Percentiles rank a stretch among this genome's conserved stretches.
These are phyloP conservation scores for Picochlorum sp. DNA, from an alignment of 139 green algal species.

Conservation along the genomic window DNA sequence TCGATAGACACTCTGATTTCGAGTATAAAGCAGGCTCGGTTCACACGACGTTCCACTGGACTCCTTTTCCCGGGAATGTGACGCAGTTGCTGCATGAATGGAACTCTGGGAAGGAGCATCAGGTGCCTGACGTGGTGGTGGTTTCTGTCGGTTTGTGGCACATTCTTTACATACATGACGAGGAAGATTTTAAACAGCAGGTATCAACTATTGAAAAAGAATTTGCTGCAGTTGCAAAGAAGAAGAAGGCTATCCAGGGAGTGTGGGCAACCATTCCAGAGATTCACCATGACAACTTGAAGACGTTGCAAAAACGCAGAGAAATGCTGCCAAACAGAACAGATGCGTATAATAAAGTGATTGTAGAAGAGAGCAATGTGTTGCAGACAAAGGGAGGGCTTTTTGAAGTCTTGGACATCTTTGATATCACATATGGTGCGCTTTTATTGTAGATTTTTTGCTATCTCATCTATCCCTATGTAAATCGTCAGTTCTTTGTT, in stretches of 20 bases:
- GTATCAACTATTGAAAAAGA: too few species aligned
- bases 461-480: background rate
- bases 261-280: background rate
- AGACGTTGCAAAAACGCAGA: background rate
- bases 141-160: background rate
- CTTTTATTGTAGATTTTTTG: background rate
- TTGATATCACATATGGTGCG: background rate
- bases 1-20: constrained; percentile 3
- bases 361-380: background rate
- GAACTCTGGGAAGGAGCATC: background rate
- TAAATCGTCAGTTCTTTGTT: too few species aligned
- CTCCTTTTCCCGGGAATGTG: background rate
- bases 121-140: background rate
- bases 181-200: too few species aligned
- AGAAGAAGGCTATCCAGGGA: background rate
- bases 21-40: background rate
- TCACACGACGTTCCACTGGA: background rate
- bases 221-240: too few species aligned
- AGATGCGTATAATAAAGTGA: constrained; percentile 1
- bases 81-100: background rate
- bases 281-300: background rate
- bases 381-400: background rate
- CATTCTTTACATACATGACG: constrained; percentile 1
- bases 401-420: constrained; percentile 1
- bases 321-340: background rate